A percentile compares a stretch with the other conserved stretches of the same genome.
phyloP scores from a whole-genome alignment of 1,284 basidiomycete genomes.

The Abortiporus biennis region DNA sequence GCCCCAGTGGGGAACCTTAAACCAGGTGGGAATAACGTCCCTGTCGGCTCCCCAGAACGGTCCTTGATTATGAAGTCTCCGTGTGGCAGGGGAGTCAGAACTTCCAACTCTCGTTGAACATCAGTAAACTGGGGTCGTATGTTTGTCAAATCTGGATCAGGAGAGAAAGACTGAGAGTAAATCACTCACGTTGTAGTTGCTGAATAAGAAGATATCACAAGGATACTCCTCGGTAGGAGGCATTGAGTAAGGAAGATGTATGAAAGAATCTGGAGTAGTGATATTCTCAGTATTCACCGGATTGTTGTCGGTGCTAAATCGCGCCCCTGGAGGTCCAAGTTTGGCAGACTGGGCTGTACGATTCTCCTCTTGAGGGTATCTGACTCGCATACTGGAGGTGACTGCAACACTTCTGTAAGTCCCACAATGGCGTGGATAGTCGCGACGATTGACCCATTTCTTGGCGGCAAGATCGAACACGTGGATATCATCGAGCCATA shows the following conservation, averaged over 20 bases:
- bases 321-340: conserved; percentile 49
- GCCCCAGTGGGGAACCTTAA: conserved; percentile 91
- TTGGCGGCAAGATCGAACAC: conserved; percentile 73
- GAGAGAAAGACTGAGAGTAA: not conserved
- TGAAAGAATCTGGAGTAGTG: conserved; percentile 54
- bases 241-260: conserved; percentile 72
- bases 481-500: conserved; percentile 89
- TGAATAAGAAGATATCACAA: conserved; percentile 76
- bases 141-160: conserved; percentile 2
- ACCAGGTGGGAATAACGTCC: conserved; percentile 79
- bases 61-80: conserved; percentile 69
- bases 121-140: conserved; percentile 69
- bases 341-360: conserved; percentile 33
- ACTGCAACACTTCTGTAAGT: conserved; percentile 90
- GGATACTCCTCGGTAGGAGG: conserved; percentile 68
- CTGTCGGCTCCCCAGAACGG: conserved; percentile 71
- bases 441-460: conserved; percentile 73
- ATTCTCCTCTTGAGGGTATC: conserved; percentile 59
- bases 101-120: conserved; percentile 88
- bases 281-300: conserved; percentile 30
- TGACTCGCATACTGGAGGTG: conserved; percentile 60
- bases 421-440: conserved; percentile 86
- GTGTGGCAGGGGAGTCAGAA: conserved; percentile 73
- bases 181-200: conserved; percentile 79
- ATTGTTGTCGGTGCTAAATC: conserved; percentile 46